These are phyloP conservation scores for Forsythia suspensa DNA, from an alignment of 257 asterid genomes.

Conservation along the genomic window DNA sequence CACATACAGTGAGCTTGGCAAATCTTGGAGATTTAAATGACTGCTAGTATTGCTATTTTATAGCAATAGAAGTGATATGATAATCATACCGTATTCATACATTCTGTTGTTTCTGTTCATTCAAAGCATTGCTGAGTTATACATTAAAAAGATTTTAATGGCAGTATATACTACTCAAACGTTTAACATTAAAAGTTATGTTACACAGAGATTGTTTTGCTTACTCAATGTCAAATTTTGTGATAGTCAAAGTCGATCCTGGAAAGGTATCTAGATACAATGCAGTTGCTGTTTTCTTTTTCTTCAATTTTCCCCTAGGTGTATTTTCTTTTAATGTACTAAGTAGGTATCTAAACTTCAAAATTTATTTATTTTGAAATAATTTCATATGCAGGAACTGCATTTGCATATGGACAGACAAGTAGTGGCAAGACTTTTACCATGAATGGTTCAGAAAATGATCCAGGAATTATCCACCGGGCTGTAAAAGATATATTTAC, in stretches of 20 bases:
- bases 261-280: neutral
- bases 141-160: neutral
- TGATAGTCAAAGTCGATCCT: neutral
- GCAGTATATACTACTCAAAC: neutral
- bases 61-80: neutral
- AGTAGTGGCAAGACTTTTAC: slow-evolving; percentile 98
- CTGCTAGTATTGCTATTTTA: too few relatives aligned
- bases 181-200: neutral
- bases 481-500: slow-evolving; percentile 82
- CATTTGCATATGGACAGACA: slow-evolving; percentile 98
- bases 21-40: neutral
- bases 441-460: slow-evolving; percentile 92
- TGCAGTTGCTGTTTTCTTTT: slow-evolving; percentile 11
- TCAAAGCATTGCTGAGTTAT: neutral
- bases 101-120: neutral
- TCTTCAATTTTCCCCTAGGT: neutral
- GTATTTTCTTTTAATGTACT: neutral
- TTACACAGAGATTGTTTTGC: neutral
- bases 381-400: slow-evolving; percentile 67
- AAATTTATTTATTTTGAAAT: slow-evolving; percentile 10
- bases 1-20: neutral
- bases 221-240: neutral
- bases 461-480: slow-evolving; percentile 83
- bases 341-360: neutral
- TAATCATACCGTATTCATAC: neutral